These are phyloP conservation scores for Penicillium turbatum DNA, from an alignment of 495 filamentous ascomycete species.

Conservation along the genomic window DNA sequence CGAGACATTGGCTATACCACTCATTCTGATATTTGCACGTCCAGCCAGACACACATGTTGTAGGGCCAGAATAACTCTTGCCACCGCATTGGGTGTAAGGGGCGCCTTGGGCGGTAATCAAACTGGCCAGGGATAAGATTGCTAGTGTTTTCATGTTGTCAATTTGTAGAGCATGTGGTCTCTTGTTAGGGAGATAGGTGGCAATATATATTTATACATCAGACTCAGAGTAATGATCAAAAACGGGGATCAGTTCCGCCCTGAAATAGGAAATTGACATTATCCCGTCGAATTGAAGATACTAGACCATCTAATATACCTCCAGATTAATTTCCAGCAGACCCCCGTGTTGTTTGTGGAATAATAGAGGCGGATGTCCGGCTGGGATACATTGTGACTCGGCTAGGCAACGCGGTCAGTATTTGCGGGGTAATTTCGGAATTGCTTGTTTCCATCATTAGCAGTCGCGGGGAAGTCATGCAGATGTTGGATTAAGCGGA, in stretches of 20 bases:
- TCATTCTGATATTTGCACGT: constrained; percentile 31
- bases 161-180: no score
- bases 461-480: not conserved
- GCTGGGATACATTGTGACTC: not conserved
- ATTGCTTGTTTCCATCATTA: not conserved
- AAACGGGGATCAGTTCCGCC: constrained; percentile 4
- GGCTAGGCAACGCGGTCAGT: not conserved
- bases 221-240: not conserved
- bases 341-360: constrained; percentile 20
- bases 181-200: not conserved
- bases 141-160: constrained; percentile 10
- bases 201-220: no score
- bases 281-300: not conserved
- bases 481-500: not conserved
- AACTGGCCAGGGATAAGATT: constrained; percentile 16
- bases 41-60: constrained; percentile 29
- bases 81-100: constrained; percentile 38
- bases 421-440: not conserved
- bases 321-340: not conserved
- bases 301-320: not conserved
- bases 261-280: constrained; percentile 5
- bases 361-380: not conserved
- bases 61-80: constrained; percentile 23
- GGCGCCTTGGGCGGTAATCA: constrained; percentile 24
- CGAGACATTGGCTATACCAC: constrained; percentile 39